A percentile compares a stretch with the other conserved stretches of the same genome.
These are phyloP conservation scores for Cryptosporidium viatorum DNA, from an alignment of 169 alveolate genomes.

Conservation along the genomic window DNA sequence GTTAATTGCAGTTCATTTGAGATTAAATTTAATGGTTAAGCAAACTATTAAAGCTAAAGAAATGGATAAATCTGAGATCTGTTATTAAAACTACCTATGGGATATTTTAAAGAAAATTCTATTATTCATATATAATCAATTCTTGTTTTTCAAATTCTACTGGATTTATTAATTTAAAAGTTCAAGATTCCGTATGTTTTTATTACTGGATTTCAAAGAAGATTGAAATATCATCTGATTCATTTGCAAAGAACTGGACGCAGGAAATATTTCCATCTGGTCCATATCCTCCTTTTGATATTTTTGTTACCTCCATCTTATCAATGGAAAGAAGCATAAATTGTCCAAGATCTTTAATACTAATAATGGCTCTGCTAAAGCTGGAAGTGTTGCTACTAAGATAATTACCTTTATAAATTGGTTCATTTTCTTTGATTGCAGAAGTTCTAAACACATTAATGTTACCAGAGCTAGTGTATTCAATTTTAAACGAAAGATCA, in stretches of 20 bases:
- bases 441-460: constrained; percentile 35
- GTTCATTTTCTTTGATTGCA: constrained; percentile 20
- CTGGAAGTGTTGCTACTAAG: not conserved
- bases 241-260: constrained; percentile 32
- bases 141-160: not conserved
- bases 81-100: not conserved
- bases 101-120: not conserved
- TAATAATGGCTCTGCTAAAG: not conserved
- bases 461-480: constrained; percentile 35
- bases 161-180: not conserved
- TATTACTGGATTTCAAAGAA: constrained; percentile 36
- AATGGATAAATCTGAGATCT: not conserved
- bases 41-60: not conserved
- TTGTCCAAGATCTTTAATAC: constrained; percentile 59
- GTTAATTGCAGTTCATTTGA: constrained; percentile 20
- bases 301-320: constrained; percentile 18
- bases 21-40: constrained; percentile 17
- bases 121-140: not conserved
- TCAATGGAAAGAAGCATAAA: constrained; percentile 31
- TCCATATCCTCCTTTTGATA: constrained; percentile 68
- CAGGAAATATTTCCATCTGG: constrained; percentile 61
- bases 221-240: constrained; percentile 29
- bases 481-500: constrained; percentile 5
- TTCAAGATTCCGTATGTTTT: not conserved
- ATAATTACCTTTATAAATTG: constrained; percentile 36